These are phyloP conservation scores for Aspergillus terreus DNA, from an alignment of 2,329 filamentous ascomycete species.

Conservation along the genomic window DNA sequence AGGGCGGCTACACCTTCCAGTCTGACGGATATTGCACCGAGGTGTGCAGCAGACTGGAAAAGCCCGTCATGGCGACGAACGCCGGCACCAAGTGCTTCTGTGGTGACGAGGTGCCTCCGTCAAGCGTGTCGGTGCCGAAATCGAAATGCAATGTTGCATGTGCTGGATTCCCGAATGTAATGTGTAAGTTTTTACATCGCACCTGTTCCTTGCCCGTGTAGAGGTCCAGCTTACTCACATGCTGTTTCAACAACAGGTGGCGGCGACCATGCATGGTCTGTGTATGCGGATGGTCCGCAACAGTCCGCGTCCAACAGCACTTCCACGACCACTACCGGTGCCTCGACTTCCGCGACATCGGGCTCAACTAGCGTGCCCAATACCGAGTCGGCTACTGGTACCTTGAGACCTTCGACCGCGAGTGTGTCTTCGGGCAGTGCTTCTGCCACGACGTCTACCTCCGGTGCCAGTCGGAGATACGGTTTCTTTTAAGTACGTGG, in stretches of 20 bases:
- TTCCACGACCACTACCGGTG: too few relatives aligned
- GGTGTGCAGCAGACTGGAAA: background rate
- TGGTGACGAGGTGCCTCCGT: background rate
- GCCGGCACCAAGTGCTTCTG: constrained; percentile 5
- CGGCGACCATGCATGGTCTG: background rate
- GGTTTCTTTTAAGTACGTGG: too few relatives aligned
- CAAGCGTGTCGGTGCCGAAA: background rate
- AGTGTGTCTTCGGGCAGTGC: too few relatives aligned
- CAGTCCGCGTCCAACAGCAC: too few relatives aligned
- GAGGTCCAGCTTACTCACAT: background rate
- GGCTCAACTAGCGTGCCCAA: too few relatives aligned
- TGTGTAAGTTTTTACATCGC: background rate
- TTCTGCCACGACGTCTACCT: too few relatives aligned
- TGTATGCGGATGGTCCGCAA: background rate
- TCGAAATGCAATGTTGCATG: constrained; percentile 3
- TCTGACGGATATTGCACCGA: constrained; percentile 1
- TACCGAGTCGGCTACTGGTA: too few relatives aligned
- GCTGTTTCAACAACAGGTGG: background rate
- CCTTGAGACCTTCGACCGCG: too few relatives aligned
- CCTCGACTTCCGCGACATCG: too few relatives aligned
- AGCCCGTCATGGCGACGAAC: background rate
- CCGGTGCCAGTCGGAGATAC: too few relatives aligned
- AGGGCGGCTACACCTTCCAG: constrained; percentile 1
- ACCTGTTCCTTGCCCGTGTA: background rate
- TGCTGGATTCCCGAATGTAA: background rate